Evolutionary conservation across 495 filamentous ascomycete species (phyloP).

Genomic region (Aspergillus baeticus): DNA sequence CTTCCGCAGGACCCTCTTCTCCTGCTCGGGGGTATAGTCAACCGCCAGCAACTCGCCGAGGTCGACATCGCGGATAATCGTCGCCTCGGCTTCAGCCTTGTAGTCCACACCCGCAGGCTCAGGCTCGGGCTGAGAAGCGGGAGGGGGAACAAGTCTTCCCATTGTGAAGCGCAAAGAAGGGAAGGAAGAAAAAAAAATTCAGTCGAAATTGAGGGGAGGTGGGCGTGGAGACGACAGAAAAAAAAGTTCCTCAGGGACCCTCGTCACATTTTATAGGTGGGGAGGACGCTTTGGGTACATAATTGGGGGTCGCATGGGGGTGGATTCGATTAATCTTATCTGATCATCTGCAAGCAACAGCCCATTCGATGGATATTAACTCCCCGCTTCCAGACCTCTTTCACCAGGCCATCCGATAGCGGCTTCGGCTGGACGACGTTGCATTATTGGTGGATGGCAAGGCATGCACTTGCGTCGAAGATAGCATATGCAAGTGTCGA

Average conservation of each 20-base stretch:
- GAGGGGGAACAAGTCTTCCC: constrained; percentile 9
- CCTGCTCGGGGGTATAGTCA: constrained; percentile 27
- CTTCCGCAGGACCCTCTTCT: constrained; percentile 32
- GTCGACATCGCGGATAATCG: constrained; percentile 32
- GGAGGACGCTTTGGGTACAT: background rate
- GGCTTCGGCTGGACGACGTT: background rate
- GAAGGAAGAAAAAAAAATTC: too few relatives aligned
- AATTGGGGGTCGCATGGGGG: too few relatives aligned
- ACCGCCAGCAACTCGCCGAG: constrained; percentile 35
- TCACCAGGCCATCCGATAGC: background rate
- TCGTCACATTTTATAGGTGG: background rate
- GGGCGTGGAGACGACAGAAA: background rate
- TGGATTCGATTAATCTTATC: background rate
- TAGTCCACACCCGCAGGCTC: background rate
- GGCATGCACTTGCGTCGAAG: background rate
- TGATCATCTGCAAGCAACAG: background rate
- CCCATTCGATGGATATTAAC: too few relatives aligned
- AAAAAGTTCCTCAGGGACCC: too few relatives aligned
- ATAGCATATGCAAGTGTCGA: background rate
- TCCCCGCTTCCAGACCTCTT: background rate
- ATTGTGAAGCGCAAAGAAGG: constrained; percentile 3
- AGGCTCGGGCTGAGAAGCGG: too few relatives aligned
- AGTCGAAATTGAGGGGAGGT: background rate
- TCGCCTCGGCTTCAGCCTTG: constrained; percentile 6
- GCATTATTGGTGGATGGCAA: background rate